Percentiles rank a stretch among this genome's conserved stretches.
Conservation (phyloP, 2,329 filamentous ascomycete species). For the Epichloe coenophiala region DNA sequence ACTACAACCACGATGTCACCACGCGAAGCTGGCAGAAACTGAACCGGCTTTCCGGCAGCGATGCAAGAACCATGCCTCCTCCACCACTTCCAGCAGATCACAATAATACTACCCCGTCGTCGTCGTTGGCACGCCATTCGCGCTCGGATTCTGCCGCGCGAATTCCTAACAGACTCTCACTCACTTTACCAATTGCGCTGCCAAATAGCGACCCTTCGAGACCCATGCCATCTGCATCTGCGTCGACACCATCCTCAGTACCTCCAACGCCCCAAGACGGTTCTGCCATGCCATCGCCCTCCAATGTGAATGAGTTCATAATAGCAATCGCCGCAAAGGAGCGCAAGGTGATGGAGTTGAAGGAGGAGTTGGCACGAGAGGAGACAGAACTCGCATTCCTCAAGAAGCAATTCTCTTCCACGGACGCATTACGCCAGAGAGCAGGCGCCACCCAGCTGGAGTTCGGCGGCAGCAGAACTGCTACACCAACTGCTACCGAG, state of each 20-base stretch:
- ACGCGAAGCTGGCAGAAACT: background rate
- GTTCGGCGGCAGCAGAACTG: background rate
- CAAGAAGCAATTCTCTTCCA: conserved; percentile 70
- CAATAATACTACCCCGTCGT: conserved; percentile 25
- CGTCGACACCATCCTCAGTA: conserved; percentile 21
- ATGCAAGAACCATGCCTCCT: conserved; percentile 18
- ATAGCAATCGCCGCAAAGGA: conserved; percentile 88
- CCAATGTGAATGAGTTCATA: conserved; percentile 56
- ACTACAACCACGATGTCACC: background rate
- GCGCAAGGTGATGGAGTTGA: conserved; percentile 75
- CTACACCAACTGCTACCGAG: conserved; percentile 9
- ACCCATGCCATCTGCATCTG: conserved; percentile 31
- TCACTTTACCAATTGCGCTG: conserved; percentile 47
- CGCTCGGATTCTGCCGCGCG: conserved; percentile 41
- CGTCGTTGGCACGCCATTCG: conserved; percentile 28
- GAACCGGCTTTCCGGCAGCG: background rate
- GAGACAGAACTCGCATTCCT: conserved; percentile 63
- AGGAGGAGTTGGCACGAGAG: conserved; percentile 75
- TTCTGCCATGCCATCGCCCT: conserved; percentile 28
- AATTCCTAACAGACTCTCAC: conserved; percentile 43
- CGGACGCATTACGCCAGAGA: conserved; percentile 66
- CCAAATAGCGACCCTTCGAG: conserved; percentile 39
- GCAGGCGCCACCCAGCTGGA: conserved; percentile 23
- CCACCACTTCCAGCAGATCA: conserved; percentile 23
- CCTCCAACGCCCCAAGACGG: conserved; percentile 38